Conservation (phyloP, 2,329 filamentous ascomycete genomes). For the Dactylonectria macrodidyma region DNA sequence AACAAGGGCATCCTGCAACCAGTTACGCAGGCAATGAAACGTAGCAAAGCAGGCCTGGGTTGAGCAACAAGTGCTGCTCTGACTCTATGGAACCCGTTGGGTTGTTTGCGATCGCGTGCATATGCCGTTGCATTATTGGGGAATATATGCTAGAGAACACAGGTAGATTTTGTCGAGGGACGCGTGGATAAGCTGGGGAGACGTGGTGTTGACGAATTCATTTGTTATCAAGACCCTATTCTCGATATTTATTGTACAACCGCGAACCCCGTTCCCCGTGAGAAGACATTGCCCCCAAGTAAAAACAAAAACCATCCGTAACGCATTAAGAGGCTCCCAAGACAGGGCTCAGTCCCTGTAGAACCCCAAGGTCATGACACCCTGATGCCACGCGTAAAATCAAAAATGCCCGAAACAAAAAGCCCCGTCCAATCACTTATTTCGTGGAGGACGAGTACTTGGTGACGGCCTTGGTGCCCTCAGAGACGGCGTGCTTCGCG, state of each 20-base stretch:
- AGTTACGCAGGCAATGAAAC: slow-evolving; percentile 89
- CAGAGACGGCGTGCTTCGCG: slow-evolving; percentile 99
- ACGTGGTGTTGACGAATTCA: slow-evolving; percentile 73
- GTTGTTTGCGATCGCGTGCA: no score
- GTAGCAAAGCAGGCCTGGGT: slow-evolving; percentile 87
- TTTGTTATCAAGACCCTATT: slow-evolving; percentile 72
- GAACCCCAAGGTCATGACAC: slow-evolving; percentile 71
- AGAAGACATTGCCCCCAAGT: slow-evolving; percentile 77
- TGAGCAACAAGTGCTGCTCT: slow-evolving; percentile 43
- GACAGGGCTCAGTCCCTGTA: slow-evolving; percentile 53
- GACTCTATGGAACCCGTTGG: no score
- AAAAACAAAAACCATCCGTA: slow-evolving; percentile 79
- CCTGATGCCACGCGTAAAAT: slow-evolving; percentile 69
- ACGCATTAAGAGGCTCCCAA: slow-evolving; percentile 78
- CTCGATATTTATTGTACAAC: slow-evolving; percentile 81
- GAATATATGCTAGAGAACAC: no score
- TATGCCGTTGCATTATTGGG: no score
- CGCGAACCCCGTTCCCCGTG: slow-evolving; percentile 79
- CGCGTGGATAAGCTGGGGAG: not conserved
- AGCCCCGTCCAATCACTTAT: slow-evolving; percentile 76
- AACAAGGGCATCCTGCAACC: slow-evolving; percentile 93
- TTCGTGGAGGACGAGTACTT: slow-evolving; percentile 99
- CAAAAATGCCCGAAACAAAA: slow-evolving; percentile 74
- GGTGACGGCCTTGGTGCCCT: slow-evolving; percentile 99
- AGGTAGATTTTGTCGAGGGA: no score